These are phyloP conservation scores for Leccinum olivaceopallidum DNA, from an alignment of 768 basidiomycete species.

Conservation along the genomic window DNA sequence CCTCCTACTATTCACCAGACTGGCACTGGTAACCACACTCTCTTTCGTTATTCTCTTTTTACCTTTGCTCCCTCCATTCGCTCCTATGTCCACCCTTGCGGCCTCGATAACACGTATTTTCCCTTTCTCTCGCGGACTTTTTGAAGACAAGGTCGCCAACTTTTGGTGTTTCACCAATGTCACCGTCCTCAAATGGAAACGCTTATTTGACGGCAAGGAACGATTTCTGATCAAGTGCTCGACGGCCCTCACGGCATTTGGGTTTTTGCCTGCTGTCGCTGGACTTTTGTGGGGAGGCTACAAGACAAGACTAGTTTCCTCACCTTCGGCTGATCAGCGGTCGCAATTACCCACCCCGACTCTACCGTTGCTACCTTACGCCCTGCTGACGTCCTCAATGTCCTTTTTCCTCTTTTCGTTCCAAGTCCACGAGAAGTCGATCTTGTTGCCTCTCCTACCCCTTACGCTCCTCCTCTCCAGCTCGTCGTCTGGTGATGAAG, in stretches of 20 bases:
- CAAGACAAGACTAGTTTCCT: slow-evolving; percentile 24
- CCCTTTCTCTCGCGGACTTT: slow-evolving; percentile 86
- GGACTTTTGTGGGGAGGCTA: slow-evolving; percentile 43
- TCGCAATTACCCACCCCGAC: slow-evolving; percentile 45
- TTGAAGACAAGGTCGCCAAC: slow-evolving; percentile 97
- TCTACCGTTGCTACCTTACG: slow-evolving; percentile 73
- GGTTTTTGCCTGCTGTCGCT: slow-evolving; percentile 64
- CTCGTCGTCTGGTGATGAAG: slow-evolving; percentile 28
- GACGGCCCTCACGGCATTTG: slow-evolving; percentile 61
- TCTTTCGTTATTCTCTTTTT: slow-evolving; percentile 73
- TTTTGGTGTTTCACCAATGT: slow-evolving; percentile 97
- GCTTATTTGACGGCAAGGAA: slow-evolving; percentile 39
- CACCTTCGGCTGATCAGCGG: background rate
- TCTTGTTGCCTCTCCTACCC: slow-evolving; percentile 83
- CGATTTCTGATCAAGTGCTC: slow-evolving; percentile 63
- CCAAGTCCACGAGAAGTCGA: slow-evolving; percentile 95
- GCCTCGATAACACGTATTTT: slow-evolving; percentile 82
- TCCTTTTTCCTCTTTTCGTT: slow-evolving; percentile 97
- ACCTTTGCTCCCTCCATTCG: slow-evolving; percentile 77
- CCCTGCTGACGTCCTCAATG: slow-evolving; percentile 77
- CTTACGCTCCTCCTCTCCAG: slow-evolving; percentile 73
- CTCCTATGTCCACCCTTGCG: slow-evolving; percentile 48
- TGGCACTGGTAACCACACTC: slow-evolving; percentile 59
- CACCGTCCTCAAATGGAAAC: slow-evolving; percentile 76
- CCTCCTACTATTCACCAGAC: slow-evolving; percentile 59